Evolutionary conservation across 176 grass and related monocot genomes (phyloP), one percentile per base, ranked within the genome.

Genomic region (Panicum miliaceum): DNA sequence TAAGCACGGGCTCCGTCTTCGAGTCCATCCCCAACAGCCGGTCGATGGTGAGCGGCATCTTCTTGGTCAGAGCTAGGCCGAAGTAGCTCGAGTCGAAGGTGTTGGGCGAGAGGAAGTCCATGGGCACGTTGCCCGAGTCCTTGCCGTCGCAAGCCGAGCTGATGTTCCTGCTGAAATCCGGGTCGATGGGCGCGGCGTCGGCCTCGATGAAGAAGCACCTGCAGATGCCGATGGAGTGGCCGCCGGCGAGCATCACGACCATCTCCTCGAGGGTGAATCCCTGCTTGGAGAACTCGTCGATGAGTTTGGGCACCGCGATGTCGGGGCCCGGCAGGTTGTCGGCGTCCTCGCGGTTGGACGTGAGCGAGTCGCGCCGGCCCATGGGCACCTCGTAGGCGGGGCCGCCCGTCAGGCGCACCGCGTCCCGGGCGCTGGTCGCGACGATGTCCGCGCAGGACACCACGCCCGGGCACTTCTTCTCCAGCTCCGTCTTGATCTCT

Each of bases 381-480:
- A 57, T 79, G 22, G 67, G 35, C 20, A 96, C 80, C 42, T 40
- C 22, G 70, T 87, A 93, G 6, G 1, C 16, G 15, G 81, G 94
- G 3, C 91, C 78, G 43, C 91, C 94, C 51, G 91, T 11, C 22
- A 93, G 23, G 8, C 18, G 23, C 18, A 89, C 78, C 16, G 47
- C 75, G 18, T 93, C 91, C 20, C 91, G 79, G 5, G 84, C 37
- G 67, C 81, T 34, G 8, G 84, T 67, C 0, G 75, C 38, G 12
- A 96, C 7, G 81, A 96, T 84, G 88, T 96, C 94, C 15, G 94
- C 94, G 56, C 94, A 96, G 43, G 91, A 96, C 72, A 96, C 91
- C 45, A 69, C 61, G 8, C 51, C 43, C 1, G 89, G 89, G 91
- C 94, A 96, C 82, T 22, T 16, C 40, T 84, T 60, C 89, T 96